A percentile compares a stretch with the other conserved stretches of the same genome.
phyloP scores from a whole-genome alignment of 2,329 filamentous ascomycete species.

The Teratosphaeria nubilosa region DNA sequence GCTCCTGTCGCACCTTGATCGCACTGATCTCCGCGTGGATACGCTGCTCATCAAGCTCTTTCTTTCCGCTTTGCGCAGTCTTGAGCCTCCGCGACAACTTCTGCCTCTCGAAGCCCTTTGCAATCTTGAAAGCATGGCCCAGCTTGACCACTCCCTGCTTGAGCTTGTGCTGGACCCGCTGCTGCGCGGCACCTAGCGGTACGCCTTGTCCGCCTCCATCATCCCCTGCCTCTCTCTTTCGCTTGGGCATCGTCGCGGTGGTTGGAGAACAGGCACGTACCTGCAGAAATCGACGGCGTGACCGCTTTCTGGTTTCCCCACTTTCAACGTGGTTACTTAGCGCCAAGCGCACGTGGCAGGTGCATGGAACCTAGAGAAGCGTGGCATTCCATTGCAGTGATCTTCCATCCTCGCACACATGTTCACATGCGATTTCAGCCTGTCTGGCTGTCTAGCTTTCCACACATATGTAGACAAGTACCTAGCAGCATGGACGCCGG shows the following conservation, averaged over 20 bases:
- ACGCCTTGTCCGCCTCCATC: conserved; percentile 17
- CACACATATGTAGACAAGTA: background rate
- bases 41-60: conserved; percentile 42
- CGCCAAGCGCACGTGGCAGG: background rate
- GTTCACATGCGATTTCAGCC: background rate
- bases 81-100: conserved; percentile 57
- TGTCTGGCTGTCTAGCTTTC: background rate
- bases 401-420: background rate
- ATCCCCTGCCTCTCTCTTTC: conserved; percentile 18
- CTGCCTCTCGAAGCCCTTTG: conserved; percentile 69
- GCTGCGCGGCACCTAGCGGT: conserved; percentile 14
- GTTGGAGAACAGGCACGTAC: too few species aligned
- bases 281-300: background rate
- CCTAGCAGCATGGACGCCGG: background rate
- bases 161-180: conserved; percentile 45
- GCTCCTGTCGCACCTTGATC: conserved; percentile 40
- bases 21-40: conserved; percentile 53
- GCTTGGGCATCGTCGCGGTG: conserved; percentile 19
- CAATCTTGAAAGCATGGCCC: conserved; percentile 57
- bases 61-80: conserved; percentile 36
- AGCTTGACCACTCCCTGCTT: conserved; percentile 49
- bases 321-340: background rate
- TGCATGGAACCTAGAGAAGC: background rate
- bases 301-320: background rate
- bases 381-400: background rate